Base-by-base conservation (phyloP, 129 eudicot genomes). In the Apium graveolens region DNA sequence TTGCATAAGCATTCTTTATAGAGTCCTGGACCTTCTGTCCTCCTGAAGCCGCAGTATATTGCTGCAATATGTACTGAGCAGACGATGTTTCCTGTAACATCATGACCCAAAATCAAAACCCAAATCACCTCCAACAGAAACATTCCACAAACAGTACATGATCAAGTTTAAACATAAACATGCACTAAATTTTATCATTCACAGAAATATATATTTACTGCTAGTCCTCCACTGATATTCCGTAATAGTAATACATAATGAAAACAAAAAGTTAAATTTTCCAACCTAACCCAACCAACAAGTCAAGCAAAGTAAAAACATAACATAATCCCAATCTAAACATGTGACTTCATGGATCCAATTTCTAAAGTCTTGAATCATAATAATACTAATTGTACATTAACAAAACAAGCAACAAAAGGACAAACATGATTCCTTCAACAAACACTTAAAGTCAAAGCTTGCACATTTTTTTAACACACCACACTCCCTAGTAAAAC, bases 51-150 rank as follows among this genome's bases (percentile, higher is more conserved):
- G 97, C 97, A 14, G 83, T 88, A 81, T 86, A 92, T 78, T 92
- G 97, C 79, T 92, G 97, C 89, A 92, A 76, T 85, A 92, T 92
- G 87, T 92, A 92, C 80, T 90, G 96, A 39, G 97, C 97, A 41
- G 97, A 92, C 0, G 97, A 90, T 13, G 86, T 84, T 86, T 92
- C 97, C 97, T 92, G 80, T 80, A 86, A 75, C 24, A 32, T n/a
- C 27, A 77, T 5, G 1, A 26, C n/a, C 38, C 73, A 31, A 77
- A 42, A 68, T 42, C 37, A 55, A 48, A n/a, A 63, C 35, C 14
- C 32, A 12, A 77, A 38, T 41, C 75, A 71, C 70, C 37, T 29
- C 70, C 12, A 29, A 63, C 2, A 63, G 14, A 14, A 63, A 63
- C 7, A 27, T 7, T 34, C 11, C 48, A 20, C 18, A 11, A 70